These are phyloP conservation scores for Clonostachys rhizophaga DNA, from an alignment of 2,329 filamentous ascomycete species.

Conservation along the genomic window DNA sequence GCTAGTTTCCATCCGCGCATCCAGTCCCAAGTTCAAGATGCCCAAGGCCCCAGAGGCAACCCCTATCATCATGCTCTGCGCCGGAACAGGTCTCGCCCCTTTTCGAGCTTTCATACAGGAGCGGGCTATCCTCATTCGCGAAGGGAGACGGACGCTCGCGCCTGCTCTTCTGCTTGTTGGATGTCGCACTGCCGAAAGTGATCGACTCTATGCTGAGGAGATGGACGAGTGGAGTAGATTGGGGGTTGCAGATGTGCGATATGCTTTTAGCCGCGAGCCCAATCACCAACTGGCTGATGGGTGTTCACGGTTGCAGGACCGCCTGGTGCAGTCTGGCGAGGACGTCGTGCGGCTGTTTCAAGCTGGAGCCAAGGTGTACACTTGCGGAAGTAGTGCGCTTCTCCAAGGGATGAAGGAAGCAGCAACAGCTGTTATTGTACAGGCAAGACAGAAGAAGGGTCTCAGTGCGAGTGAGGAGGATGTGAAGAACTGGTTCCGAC, in stretches of 20 bases:
- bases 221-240: slow-evolving; percentile 52
- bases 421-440: too few relatives aligned
- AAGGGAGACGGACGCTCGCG: slow-evolving; percentile 45
- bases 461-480: too few relatives aligned
- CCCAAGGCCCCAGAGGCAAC: slow-evolving; percentile 19
- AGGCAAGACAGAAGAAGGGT: too few relatives aligned
- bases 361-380: too few relatives aligned
- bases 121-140: slow-evolving; percentile 41
- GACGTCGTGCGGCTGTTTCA: too few relatives aligned
- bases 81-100: slow-evolving; percentile 54
- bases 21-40: slow-evolving; percentile 9
- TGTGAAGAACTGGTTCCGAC: too few relatives aligned
- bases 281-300: slow-evolving; percentile 9
- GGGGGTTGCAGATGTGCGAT: slow-evolving; percentile 57
- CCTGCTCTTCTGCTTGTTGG: slow-evolving; percentile 63
- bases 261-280: slow-evolving; percentile 43
- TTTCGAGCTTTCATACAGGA: slow-evolving; percentile 62
- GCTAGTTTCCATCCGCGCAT: slow-evolving; percentile 40
- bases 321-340: too few relatives aligned
- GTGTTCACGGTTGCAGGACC: too few relatives aligned
- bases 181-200: slow-evolving; percentile 47
- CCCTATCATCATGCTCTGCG: slow-evolving; percentile 43
- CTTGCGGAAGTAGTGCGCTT: too few relatives aligned
- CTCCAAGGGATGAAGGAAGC: too few relatives aligned
- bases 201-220: slow-evolving; percentile 57